Base-by-base conservation (phyloP, 768 basidiomycete genomes). In the Kwoniella europaea region DNA sequence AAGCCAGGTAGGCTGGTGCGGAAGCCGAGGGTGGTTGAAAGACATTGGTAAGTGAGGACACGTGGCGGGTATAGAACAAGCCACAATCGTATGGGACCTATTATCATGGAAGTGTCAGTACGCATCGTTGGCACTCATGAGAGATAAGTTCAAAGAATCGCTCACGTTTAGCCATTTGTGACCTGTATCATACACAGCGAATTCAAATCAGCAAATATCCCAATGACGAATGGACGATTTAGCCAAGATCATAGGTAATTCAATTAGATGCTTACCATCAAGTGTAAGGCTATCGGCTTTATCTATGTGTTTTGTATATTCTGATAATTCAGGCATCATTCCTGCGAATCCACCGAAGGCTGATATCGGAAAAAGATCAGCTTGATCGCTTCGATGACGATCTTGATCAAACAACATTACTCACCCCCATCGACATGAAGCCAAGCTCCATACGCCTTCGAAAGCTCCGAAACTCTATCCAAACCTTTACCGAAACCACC, bases 341-440 rank as follows among this genome's bases (percentile, higher is more conserved):
- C 78, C 74, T 0, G 83, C 86, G 54, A 86, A 86, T 1, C 84
- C 86, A 6, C 84, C 85, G 63, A 87, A 87, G 3, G 86, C 86
- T 84, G 69, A 2, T 58, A 10, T 35, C 41, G 27, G 54, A 20
- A n/a, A 27, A 20, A 35, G 35, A 64, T 74, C 58, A 74, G 64
- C 71, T 55, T 20, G 13, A 43, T 50, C 9, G 42, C 57, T 5
- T 27, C 27, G 1, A 42, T n/a, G 12, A 68, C n/a, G 43, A 43
- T 20, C 16, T 3, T 3, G 4, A 0, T 2, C 27, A 3, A 15
- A 57, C 63, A 13, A 67, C 35, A 6, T 35, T 6, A 35, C 81
- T 63, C 55, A 85, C 85, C 85, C 10, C 83, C 86, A 71, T 86
- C 86, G 29, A 86, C 79, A 74, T 86, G 86, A 3, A 87, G 70